These are phyloP conservation scores for Lactarius pseudohatsudake DNA, from an alignment of 768 basidiomycete species.

Conservation along the genomic window DNA sequence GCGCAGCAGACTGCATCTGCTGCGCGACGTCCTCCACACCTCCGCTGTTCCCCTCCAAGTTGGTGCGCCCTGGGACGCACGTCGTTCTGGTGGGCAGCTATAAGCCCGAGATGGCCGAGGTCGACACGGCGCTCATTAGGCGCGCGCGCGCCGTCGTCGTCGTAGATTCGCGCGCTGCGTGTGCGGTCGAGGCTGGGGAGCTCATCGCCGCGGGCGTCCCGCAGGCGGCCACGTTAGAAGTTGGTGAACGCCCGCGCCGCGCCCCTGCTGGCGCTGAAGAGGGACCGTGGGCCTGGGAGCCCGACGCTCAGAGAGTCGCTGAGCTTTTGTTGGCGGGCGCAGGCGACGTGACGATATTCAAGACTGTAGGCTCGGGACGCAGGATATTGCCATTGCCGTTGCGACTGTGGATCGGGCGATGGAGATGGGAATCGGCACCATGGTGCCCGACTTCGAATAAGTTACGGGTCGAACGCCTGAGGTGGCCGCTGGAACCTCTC, in stretches of 20 bases:
- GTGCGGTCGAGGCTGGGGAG: conserved; percentile 79
- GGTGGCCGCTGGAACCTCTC: no score
- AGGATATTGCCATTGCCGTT: conserved; percentile 80
- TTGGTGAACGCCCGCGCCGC: conserved; percentile 58
- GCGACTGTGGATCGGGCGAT: conserved; percentile 66
- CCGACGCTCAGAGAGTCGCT: conserved; percentile 22
- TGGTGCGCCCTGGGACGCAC: conserved; percentile 63
- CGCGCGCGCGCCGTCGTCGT: conserved; percentile 62
- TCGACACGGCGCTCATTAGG: conserved; percentile 55
- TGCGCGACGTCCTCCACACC: conserved; percentile 68
- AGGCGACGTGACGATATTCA: conserved; percentile 69
- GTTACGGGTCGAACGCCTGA: no score
- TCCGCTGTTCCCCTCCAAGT: conserved; percentile 68
- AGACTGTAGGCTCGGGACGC: conserved; percentile 83
- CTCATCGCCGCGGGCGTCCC: conserved; percentile 56
- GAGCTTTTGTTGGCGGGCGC: conserved; percentile 20
- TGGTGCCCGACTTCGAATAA: conserved; percentile 35
- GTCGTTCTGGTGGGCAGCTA: conserved; percentile 82
- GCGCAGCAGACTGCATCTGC: conserved; percentile 61
- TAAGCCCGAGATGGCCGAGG: conserved; percentile 79
- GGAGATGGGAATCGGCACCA: conserved; percentile 50
- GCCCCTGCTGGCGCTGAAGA: neutral
- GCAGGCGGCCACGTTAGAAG: conserved; percentile 52
- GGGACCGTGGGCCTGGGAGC: conserved; percentile 14
- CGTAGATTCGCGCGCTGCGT: conserved; percentile 72